Percentiles rank a stretch among this genome's conserved stretches.
Conservation (phyloP, 2,329 filamentous ascomycete species). For the Pseudogymnoascus sp. region DNA sequence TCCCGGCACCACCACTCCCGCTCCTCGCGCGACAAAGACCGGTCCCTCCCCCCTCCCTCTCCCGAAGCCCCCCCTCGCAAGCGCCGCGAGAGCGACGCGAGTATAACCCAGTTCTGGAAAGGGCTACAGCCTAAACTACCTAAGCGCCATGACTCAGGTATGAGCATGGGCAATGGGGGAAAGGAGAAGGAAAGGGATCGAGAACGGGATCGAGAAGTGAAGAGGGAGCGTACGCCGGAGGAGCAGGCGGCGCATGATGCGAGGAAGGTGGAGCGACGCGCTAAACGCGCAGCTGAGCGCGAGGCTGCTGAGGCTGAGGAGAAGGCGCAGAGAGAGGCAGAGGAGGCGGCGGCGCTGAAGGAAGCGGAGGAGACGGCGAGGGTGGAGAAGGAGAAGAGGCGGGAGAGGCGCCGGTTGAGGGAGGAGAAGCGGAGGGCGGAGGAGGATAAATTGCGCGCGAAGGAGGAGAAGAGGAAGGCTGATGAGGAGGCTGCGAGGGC, state of each 20-base stretch:
- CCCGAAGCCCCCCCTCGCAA: conserved; percentile 17
- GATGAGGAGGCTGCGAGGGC: background rate
- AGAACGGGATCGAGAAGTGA: background rate
- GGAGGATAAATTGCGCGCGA: background rate
- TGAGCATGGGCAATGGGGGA: conserved; percentile 20
- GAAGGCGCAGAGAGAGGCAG: background rate
- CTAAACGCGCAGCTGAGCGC: background rate
- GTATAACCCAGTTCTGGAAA: conserved; percentile 14
- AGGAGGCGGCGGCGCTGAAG: background rate
- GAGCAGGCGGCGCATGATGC: conserved; percentile 25
- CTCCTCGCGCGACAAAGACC: background rate
- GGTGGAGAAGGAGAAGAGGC: background rate
- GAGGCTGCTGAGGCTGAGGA: background rate
- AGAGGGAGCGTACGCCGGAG: conserved; percentile 21
- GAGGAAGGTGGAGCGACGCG: conserved; percentile 21
- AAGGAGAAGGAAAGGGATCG: conserved; percentile 10
- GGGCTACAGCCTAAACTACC: conserved; percentile 15
- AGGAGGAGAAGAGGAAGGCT: background rate
- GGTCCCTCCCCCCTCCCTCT: conserved; percentile 13
- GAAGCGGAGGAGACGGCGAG: background rate
- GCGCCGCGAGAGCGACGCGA: conserved; percentile 20
- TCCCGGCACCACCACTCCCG: background rate
- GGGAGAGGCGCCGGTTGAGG: background rate
- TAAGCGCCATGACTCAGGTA: conserved; percentile 24
- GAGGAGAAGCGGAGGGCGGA: background rate